Evolutionary conservation across 805 yeast species (phyloP).

Genomic region (Lachancea mirantina): DNA sequence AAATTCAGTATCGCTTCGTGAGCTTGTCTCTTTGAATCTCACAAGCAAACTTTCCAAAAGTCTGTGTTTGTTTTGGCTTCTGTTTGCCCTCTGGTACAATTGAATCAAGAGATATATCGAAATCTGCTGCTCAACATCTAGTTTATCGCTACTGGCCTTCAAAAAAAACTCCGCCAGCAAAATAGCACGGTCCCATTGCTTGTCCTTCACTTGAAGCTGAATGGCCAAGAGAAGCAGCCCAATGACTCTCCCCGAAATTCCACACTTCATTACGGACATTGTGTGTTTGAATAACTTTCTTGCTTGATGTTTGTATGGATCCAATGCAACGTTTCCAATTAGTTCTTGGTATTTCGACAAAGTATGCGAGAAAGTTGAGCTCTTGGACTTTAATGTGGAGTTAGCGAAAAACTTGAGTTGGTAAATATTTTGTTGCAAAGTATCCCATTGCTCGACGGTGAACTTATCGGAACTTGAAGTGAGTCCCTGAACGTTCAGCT

Average conservation of each 20-base stretch:
- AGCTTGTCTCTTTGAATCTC: constrained; percentile 1
- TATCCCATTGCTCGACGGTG: constrained; percentile 23
- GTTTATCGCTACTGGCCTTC: constrained; percentile 7
- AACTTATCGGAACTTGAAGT: constrained; percentile 18
- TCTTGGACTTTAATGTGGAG: constrained; percentile 14
- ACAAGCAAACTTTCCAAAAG: constrained; percentile 14
- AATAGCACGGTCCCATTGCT: constrained; percentile 27
- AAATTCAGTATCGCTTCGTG: constrained; percentile 14
- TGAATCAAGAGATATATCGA: constrained; percentile 21
- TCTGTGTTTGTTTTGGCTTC: constrained; percentile 16
- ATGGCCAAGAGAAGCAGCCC: constrained; percentile 22
- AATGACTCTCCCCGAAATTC: constrained; percentile 16
- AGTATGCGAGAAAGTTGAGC: constrained; percentile 19
- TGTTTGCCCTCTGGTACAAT: constrained; percentile 19
- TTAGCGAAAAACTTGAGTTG: constrained; percentile 25
- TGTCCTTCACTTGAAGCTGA: constrained; percentile 23
- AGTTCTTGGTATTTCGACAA: constrained; percentile 17
- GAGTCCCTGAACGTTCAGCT: constrained; percentile 23
- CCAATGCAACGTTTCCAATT: constrained; percentile 20
- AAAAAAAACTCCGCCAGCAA: constrained; percentile 20
- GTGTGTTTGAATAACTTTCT: constrained; percentile 22
- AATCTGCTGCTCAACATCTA: constrained; percentile 7
- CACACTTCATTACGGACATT: constrained; percentile 17
- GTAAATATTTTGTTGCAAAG: constrained; percentile 16
- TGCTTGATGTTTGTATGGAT: constrained; percentile 27